Evolutionary conservation across 2,329 filamentous ascomycete species (phyloP).

Genomic region (Alternaria alternata): DNA sequence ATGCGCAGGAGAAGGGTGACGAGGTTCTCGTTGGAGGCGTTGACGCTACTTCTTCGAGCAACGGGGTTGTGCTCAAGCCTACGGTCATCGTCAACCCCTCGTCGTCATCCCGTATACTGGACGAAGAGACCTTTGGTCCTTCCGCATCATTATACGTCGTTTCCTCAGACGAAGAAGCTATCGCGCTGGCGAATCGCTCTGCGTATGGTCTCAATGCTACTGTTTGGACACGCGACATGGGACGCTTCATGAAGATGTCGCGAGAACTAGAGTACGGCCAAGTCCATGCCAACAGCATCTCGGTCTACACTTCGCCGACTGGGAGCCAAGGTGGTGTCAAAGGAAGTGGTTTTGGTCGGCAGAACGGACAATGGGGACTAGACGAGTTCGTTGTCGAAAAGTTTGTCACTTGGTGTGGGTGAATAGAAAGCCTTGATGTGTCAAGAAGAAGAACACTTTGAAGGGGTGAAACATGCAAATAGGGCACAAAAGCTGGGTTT

Average conservation of each 20-base stretch:
- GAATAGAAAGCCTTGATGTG: background rate
- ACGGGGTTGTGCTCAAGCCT: conserved; percentile 63
- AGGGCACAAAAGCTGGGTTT: background rate
- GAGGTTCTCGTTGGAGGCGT: conserved; percentile 57
- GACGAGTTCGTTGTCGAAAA: conserved; percentile 54
- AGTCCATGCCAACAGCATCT: conserved; percentile 59
- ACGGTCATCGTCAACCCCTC: conserved; percentile 68
- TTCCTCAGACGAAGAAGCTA: conserved; percentile 71
- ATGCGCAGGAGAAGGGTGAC: conserved; percentile 61
- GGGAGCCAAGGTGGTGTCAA: conserved; percentile 58
- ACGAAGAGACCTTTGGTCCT: conserved; percentile 78
- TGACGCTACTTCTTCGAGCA: conserved; percentile 46
- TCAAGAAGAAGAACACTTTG: background rate
- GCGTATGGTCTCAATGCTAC: conserved; percentile 77
- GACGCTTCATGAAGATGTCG: conserved; percentile 56
- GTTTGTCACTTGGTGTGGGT: conserved; percentile 46
- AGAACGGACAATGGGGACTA: conserved; percentile 53
- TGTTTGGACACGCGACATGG: conserved; percentile 71
- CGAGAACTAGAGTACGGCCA: conserved; percentile 56
- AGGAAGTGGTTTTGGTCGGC: conserved; percentile 56
- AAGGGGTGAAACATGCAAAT: background rate
- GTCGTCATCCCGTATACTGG: conserved; percentile 74
- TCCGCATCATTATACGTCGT: conserved; percentile 73
- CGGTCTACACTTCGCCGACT: conserved; percentile 54
- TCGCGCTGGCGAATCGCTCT: conserved; percentile 80